These are phyloP conservation scores for Aspergillus funiculosus DNA, from an alignment of 495 filamentous ascomycete genomes.

Conservation along the genomic window DNA sequence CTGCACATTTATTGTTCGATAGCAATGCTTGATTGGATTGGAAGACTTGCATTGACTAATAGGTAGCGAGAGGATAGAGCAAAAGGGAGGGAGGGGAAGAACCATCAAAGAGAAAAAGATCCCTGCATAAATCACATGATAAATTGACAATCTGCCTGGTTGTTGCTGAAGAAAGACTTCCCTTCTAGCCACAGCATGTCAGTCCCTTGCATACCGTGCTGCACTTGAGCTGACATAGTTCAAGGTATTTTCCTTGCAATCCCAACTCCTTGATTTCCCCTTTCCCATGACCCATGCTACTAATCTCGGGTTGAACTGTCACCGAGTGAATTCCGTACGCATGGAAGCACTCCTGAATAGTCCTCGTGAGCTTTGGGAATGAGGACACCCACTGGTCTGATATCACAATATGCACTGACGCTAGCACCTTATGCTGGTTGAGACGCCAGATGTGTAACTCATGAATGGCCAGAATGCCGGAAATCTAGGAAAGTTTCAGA, in stretches of 20 bases:
- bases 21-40: too few species aligned
- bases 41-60: too few species aligned
- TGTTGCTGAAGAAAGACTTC: too few species aligned
- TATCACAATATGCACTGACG: conserved; percentile 45
- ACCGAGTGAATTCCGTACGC: conserved; percentile 49
- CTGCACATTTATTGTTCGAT: too few species aligned
- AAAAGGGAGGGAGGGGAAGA: too few species aligned
- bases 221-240: conserved; percentile 17
- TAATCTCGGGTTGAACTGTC: conserved; percentile 45
- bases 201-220: conserved; percentile 19
- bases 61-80: too few species aligned
- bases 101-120: too few species aligned
- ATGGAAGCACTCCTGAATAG: conserved; percentile 46
- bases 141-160: too few species aligned
- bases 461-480: conserved; percentile 42
- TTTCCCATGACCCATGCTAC: neutral
- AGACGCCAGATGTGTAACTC: conserved; percentile 51
- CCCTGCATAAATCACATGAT: neutral
- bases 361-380: conserved; percentile 37
- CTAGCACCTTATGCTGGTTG: conserved; percentile 45
- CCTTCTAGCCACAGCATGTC: conserved; percentile 18
- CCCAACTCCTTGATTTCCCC: neutral
- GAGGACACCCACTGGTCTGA: conserved; percentile 29
- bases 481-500: conserved; percentile 24
- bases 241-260: neutral